Evolutionary conservation across 257 asterid genomes (phyloP), one percentile per base, ranked within the genome.

Genomic region (Mitragyna speciosa): DNA sequence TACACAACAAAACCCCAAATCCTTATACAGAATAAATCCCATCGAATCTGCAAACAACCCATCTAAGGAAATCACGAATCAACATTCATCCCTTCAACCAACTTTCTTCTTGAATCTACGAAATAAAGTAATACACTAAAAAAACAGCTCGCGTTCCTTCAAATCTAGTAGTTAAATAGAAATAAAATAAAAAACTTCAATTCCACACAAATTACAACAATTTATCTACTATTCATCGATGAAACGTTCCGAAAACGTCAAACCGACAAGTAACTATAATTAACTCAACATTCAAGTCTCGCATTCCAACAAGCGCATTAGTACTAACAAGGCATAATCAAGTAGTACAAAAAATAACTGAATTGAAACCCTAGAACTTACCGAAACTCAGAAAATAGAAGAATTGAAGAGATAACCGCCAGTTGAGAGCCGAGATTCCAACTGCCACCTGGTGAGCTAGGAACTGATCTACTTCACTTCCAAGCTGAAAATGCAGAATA

Each of bases 351-450:
- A 4, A 8, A 7, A 9, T 5, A 4, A 70, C 20, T 39, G 22
- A 30, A 63, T 2, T 61, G 31, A 79, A 67, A 26, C 48, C 10
- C 45, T 59, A 59, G 36, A 69, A 45, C 72, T 59, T 52, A 79
- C 82, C 67, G 17, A 48, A 43, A 12, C 33, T 61, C 31, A 24
- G 30, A 49, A n/a, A 49, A 12, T 65, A 1, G 47, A 70, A 7
- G 71, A 52, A 15, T 52, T 52, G 58, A 52, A 52, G 67, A 39
- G 67, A 30, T 22, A 74, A 12, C 28, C 33, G 58, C 49, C 17
- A 10, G 52, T 5, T 20, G 71, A 76, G 72, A 69, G 73, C 64
- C 48, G 74, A 63, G 74, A 48, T 72, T 80, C 45, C 70, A 15
- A 41, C 45, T 36, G 47, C 48, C 66, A 47, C 64, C 75, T 72